These are phyloP conservation scores for Leishmania guyanensis DNA, from an alignment of 208 protist species.

Conservation along the genomic window DNA sequence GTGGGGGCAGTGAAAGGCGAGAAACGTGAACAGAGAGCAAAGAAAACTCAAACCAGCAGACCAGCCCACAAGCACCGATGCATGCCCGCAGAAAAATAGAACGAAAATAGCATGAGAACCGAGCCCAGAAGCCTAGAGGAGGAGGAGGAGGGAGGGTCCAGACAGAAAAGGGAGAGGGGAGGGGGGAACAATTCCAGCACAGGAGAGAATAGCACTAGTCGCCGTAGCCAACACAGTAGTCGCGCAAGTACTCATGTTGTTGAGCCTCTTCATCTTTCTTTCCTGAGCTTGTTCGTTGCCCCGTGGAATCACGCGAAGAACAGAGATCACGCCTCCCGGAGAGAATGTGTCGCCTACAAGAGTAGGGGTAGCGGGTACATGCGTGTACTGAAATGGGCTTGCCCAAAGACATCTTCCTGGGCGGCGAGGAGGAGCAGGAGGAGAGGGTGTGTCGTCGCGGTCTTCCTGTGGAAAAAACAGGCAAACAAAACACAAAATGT, in stretches of 20 bases:
- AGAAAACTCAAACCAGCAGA: not conserved
- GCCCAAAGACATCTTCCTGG: not conserved
- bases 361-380: not conserved
- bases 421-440: not conserved
- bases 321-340: not conserved
- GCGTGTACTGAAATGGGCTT: not conserved
- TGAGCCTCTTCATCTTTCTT: not conserved
- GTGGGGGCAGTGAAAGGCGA: not conserved
- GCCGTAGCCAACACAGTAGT: not conserved
- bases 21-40: not conserved
- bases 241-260: not conserved
- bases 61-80: not conserved
- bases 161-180: not conserved
- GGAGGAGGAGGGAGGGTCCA: not conserved
- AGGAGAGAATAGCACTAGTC: not conserved
- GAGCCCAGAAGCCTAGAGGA: not conserved
- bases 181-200: not conserved
- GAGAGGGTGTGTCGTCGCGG: not conserved
- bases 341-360: not conserved
- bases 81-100: not conserved
- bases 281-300: not conserved
- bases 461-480: not conserved
- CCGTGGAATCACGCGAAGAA: not conserved
- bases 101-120: not conserved
- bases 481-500: not conserved